phyloP scores from a whole-genome alignment of 2,329 filamentous ascomycete genomes.

The Xylaria polymorpha region DNA sequence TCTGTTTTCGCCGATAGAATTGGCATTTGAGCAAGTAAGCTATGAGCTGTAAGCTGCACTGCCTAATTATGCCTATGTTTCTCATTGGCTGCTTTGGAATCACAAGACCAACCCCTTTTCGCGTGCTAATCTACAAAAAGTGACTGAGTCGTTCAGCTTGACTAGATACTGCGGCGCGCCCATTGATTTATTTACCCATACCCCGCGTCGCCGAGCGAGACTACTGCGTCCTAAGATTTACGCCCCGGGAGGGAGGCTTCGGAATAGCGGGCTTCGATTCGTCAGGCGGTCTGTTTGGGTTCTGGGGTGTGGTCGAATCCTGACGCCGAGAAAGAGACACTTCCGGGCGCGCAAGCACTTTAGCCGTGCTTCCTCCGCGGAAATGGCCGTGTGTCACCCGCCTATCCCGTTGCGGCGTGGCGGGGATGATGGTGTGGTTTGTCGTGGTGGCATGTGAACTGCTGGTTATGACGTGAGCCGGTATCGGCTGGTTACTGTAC shows the following conservation, averaged over 20 bases:
- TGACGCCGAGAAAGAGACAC: background rate
- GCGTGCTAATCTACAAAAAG: slow-evolving; percentile 1
- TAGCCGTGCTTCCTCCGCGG: slow-evolving; percentile 19
- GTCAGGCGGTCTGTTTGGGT: background rate
- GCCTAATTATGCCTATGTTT: background rate
- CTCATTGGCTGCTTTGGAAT: slow-evolving; percentile 1
- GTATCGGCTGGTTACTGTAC: slow-evolving; percentile 10
- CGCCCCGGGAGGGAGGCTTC: slow-evolving; percentile 1
- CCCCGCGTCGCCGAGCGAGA: slow-evolving; percentile 5
- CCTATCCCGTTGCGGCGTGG: slow-evolving; percentile 12
- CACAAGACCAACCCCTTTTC: slow-evolving; percentile 12
- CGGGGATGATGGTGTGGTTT: slow-evolving; percentile 10
- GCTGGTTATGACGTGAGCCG: slow-evolving; percentile 30
- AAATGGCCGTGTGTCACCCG: slow-evolving; percentile 26
- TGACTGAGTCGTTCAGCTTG: background rate
- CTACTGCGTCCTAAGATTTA: background rate
- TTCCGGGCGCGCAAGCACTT: slow-evolving; percentile 13
- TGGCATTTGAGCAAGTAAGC: background rate
- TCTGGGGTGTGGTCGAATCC: background rate
- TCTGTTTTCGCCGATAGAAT: slow-evolving; percentile 13
- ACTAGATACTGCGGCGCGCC: background rate
- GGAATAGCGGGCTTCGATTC: slow-evolving; percentile 9
- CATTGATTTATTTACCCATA: background rate
- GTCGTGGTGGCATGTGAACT: slow-evolving; percentile 1
- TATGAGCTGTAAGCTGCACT: too few relatives aligned